Evolutionary conservation across 306 rosid species (phyloP), one percentile per base, ranked within the genome.

Genomic region (Gillenia trifoliata): DNA sequence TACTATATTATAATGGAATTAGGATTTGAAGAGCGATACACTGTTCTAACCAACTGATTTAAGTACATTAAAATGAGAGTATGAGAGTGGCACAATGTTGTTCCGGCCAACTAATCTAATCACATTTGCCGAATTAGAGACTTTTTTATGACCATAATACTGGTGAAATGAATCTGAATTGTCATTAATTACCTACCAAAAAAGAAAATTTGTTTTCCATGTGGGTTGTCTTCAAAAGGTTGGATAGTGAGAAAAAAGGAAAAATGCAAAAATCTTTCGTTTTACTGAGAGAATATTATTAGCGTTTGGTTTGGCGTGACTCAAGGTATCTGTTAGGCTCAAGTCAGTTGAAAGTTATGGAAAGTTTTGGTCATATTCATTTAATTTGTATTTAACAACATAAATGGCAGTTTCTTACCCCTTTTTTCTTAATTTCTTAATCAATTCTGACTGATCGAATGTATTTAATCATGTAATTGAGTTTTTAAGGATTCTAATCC

Each of bases 291-390:
- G 82, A 77, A 84, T 71, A 78, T 80, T 64, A 67, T 73, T 79
- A 66, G 69, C 6, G 1, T 25, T 34, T 40, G 33, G 45, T 68
- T 77, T 85, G 85, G 84, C 74, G 85, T 88, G 84, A 80, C 86
- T 76, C 86, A 75, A 80, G 80, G 77, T 72, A 82, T 85, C 83
- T 76, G 70, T 84, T 70, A 85, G 87, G 76, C 75, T 76, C 69
- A 38, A 38, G 41, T 38, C 41, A 69, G 59, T 77, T 63, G 64
- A 77, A 63, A 80, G 79, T 74, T 75, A 38, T 1, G 41, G 81
- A 66, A 86, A 73, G 64, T 67, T 78, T 74, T 41, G 57, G 79
- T 84, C 84, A 65, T 75, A 41, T 81, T 85, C 80, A 78, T 83
- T 84, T 80, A 83, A 73, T 83, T 76, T 86, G 78, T 75, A 80